Percentiles rank a stretch among this genome's conserved stretches.
Conservation (phyloP, 805 yeast genomes). For the Zygotorulaspora danielsina region DNA sequence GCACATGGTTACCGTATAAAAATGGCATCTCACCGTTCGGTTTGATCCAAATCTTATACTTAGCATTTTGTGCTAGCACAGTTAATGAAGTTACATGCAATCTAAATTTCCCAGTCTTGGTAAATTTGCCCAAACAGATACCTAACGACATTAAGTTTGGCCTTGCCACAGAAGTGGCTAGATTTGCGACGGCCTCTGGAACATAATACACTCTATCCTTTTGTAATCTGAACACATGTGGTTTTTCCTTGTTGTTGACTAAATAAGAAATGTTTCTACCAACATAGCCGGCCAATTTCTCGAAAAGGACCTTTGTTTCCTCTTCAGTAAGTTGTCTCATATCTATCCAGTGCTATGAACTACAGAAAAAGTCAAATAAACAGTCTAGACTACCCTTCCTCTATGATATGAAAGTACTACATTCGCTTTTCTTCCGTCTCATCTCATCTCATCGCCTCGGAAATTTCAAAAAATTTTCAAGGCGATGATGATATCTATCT, state of each 20-base stretch:
- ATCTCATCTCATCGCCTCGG: conserved; percentile 23
- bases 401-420: no score
- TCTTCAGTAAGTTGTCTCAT: conserved; percentile 97
- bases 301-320: conserved; percentile 93
- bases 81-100: conserved; percentile 89
- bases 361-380: background rate
- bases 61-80: conserved; percentile 79
- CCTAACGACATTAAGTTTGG: conserved; percentile 89
- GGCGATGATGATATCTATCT: conserved; percentile 8
- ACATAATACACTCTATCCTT: conserved; percentile 96
- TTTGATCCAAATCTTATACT: conserved; percentile 93
- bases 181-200: conserved; percentile 70
- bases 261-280: conserved; percentile 91
- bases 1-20: conserved; percentile 90
- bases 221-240: conserved; percentile 92
- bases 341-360: background rate
- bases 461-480: conserved; percentile 18
- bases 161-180: conserved; percentile 89
- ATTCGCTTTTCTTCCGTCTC: no score
- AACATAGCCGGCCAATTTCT: conserved; percentile 90
- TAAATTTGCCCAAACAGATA: conserved; percentile 90
- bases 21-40: conserved; percentile 98
- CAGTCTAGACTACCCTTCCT: background rate
- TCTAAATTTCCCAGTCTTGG: conserved; percentile 95
- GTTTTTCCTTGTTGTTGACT: conserved; percentile 73